phyloP scores from a whole-genome alignment of 331 rosid genomes.

The Cydonia oblonga region DNA sequence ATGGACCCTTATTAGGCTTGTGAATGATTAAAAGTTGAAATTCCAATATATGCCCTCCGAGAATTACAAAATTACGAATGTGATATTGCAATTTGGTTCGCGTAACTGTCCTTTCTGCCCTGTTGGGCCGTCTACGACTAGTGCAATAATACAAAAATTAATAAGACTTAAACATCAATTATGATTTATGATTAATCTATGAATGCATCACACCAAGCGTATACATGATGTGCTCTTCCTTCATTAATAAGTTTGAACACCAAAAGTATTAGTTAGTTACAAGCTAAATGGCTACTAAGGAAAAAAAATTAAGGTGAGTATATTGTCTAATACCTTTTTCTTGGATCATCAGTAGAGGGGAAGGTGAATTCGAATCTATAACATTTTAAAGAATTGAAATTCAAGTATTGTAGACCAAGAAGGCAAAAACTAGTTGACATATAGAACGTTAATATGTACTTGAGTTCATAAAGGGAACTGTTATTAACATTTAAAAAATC shows the following conservation, averaged over 20 bases:
- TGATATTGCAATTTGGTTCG: background rate
- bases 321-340: too few species aligned
- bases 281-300: background rate
- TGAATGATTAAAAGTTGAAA: slow-evolving; percentile 1
- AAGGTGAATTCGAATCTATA: too few species aligned
- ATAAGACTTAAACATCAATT: background rate
- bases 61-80: background rate
- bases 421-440: too few species aligned
- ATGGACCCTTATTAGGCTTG: slow-evolving; percentile 6
- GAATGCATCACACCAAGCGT: background rate
- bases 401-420: too few species aligned
- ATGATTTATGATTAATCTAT: background rate
- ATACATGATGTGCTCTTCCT: background rate
- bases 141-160: background rate
- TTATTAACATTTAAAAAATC: too few species aligned
- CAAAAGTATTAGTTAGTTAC: background rate
- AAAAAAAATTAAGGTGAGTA: background rate
- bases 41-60: slow-evolving; percentile 9
- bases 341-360: too few species aligned
- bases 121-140: background rate
- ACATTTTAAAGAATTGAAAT: too few species aligned
- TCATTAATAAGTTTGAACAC: background rate
- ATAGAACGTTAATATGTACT: too few species aligned
- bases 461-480: too few species aligned
- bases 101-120: background rate